These are phyloP conservation scores for Suhomyces bribrorum DNA, from an alignment of 1,139 yeast species.

Conservation along the genomic window DNA sequence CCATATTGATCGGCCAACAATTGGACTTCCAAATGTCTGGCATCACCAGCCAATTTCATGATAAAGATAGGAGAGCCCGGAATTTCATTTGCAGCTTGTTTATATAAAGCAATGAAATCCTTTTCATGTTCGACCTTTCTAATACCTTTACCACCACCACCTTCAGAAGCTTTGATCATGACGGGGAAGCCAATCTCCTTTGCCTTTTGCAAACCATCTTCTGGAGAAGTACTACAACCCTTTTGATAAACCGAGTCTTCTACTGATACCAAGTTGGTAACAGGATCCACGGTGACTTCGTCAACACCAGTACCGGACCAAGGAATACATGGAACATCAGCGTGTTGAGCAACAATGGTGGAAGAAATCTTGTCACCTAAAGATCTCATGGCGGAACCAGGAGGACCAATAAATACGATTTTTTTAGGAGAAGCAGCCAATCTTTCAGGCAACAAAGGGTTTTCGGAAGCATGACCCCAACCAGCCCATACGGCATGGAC, in stretches of 20 bases:
- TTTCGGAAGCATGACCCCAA: conserved; percentile 99
- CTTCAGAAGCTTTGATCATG: conserved; percentile 96
- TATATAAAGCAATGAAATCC: conserved; percentile 67
- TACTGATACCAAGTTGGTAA: conserved; percentile 83
- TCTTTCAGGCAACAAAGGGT: conserved; percentile 90
- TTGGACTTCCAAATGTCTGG: conserved; percentile 95
- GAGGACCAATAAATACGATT: conserved; percentile 94
- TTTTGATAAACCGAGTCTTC: conserved; percentile 75
- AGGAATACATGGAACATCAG: conserved; percentile 96
- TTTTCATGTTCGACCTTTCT: conserved; percentile 84
- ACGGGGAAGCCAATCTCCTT: conserved; percentile 89
- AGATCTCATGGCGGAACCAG: conserved; percentile 99
- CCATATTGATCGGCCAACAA: conserved; percentile 94
- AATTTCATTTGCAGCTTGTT: conserved; percentile 91
- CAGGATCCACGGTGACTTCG: conserved; percentile 65
- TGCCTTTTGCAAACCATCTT: conserved; percentile 86
- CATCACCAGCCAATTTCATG: conserved; percentile 92
- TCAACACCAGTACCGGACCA: conserved; percentile 99
- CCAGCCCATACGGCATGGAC: conserved; percentile 99
- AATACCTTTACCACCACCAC: conserved; percentile 99
- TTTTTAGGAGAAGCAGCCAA: conserved; percentile 87
- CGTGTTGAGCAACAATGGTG: conserved; percentile 98
- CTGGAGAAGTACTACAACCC: conserved; percentile 86
- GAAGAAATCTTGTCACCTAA: conserved; percentile 96
- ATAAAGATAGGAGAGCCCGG: conserved; percentile 96